Evolutionary conservation across 2,329 filamentous ascomycete species (phyloP), one percentile per base, ranked within the genome.

Genomic region (Cladophialophora psammophila): DNA sequence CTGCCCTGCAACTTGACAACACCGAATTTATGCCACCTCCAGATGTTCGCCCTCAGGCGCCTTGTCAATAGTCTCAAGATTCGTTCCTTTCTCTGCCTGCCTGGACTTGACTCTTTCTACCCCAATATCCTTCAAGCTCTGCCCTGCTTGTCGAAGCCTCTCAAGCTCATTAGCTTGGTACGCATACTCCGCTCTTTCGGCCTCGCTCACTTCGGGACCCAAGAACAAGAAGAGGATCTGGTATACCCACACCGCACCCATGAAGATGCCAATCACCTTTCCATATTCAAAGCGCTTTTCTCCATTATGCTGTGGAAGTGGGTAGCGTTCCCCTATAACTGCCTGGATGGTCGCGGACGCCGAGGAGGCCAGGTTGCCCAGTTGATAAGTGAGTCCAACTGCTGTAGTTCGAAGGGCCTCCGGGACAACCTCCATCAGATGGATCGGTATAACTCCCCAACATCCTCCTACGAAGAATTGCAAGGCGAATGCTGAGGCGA

Each of bases 301-400:
- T 18, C 76, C 78, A 42, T 75, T 72, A 3, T 69, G 42, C 13
- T 72, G 73, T 26, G 76, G 74, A 15, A 82, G 70, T 3, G 79
- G 79, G 65, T 78, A 82, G 13, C 76, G 69, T 67, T 82, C 78
- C 6, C 79, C 80, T 45, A 82, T 78, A 0, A 76, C 77, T 1
- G 78, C 76, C 62, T 82, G 77, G 64, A 82, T 82, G 2, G 80
- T 82, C 5, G 79, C 78, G 13, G 76, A 78, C 5, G 80, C 79
- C 6, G 77, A 80, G 0, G 79, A 80, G 8, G 74, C 76, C 15
- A 80, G 73, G 62, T 79, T 80, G 6, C 79, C 78, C 40, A 81
- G 73, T 69, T 80, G 78, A 65, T 80, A 80, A 1, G 76, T 75
- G 6, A 78, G 59, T 32, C 78, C 78, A 15, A 79, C 75, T 50